A percentile compares a stretch with the other conserved stretches of the same genome.
Conservation (phyloP, 257 asterid species). For the Jacaranda mimosifolia region DNA sequence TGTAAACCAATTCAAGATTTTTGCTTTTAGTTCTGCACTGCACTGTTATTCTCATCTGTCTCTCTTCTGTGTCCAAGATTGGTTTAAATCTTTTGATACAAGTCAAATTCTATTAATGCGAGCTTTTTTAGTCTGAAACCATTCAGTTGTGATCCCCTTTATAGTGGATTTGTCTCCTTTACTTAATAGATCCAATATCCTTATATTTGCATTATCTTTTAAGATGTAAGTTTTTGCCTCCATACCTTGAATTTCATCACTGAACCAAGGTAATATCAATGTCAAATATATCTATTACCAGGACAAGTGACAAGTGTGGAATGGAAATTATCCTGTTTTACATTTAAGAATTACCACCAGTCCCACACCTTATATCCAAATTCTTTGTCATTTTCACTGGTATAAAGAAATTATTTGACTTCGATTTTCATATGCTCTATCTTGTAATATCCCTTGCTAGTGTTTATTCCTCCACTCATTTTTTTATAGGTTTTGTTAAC, state of each 20-base stretch:
- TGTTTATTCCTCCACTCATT: conserved; percentile 7
- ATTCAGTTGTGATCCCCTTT: conserved; percentile 12
- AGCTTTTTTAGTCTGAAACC: conserved; percentile 13
- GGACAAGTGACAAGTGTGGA: too few species aligned
- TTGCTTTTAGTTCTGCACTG: conserved; percentile 14
- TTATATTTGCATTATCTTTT: too few species aligned
- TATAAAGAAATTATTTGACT: background rate
- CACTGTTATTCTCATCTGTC: background rate
- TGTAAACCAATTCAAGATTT: conserved; percentile 18
- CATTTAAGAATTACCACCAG: background rate
- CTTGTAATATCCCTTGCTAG: conserved; percentile 18
- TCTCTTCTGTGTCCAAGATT: conserved; percentile 20
- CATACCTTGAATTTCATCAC: too few species aligned
- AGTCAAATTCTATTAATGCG: too few species aligned
- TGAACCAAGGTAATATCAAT: too few species aligned
- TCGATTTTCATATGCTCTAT: conserved; percentile 31
- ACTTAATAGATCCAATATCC: background rate
- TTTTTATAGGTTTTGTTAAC: conserved; percentile 14
- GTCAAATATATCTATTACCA: too few species aligned
- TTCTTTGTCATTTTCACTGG: conserved; percentile 27
- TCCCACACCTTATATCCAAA: background rate
- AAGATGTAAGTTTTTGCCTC: too few species aligned
- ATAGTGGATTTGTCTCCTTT: conserved; percentile 11
- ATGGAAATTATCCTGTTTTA: too few species aligned
- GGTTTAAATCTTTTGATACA: too few species aligned